Base-by-base conservation (phyloP, 768 basidiomycete species). In the Lactifluus rugatus region DNA sequence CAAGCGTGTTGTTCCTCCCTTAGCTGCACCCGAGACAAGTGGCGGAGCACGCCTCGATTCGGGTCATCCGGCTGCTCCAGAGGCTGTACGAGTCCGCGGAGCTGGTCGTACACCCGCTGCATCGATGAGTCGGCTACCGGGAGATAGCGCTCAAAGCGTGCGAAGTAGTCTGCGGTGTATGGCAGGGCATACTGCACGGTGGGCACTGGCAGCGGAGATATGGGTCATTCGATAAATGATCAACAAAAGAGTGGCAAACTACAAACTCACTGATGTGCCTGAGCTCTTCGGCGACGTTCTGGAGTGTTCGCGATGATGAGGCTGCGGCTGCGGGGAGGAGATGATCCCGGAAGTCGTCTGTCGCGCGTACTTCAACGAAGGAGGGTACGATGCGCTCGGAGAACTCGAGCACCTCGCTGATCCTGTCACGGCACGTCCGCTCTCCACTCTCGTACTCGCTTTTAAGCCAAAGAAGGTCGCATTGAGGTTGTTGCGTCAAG, bases 281-380 rank as follows among this genome's bases (percentile, higher is more conserved):
- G 17, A 60, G 28, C 19, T 47, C 44, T 8, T 11, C 13, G 11
- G 17, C 23, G 9, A 56, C 48, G 1, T 47, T 36, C 8, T 42
- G 28, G 5, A 60, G 49, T 11, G 31, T 48, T 2, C 16, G 49
- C 0, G 49, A 37, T 1, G 59, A 56, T 6, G 48, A 47, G 5
- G 26, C 36, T 21, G 54, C 49, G 1, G 59, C 54, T 0, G 54
- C 21, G 21, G 59, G 59, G 23, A 56, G 42, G 34, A 56, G 36
- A 23, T 52, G 49, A 5, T 55, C 48, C 39, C 58, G 26, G 26
- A 60, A 56, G 21, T 52, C 49, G 44, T 60, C 59, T 1, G 32
- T 26, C 17, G 49, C 9, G 13, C 49, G 54, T 13, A 60, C 54
- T 28, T 60, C 48, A 36, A 46, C 37, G n/a, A 60, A 51, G 13